These are phyloP conservation scores for Pleurotus pulmonarius DNA, from an alignment of 768 basidiomycete species.

Conservation along the genomic window DNA sequence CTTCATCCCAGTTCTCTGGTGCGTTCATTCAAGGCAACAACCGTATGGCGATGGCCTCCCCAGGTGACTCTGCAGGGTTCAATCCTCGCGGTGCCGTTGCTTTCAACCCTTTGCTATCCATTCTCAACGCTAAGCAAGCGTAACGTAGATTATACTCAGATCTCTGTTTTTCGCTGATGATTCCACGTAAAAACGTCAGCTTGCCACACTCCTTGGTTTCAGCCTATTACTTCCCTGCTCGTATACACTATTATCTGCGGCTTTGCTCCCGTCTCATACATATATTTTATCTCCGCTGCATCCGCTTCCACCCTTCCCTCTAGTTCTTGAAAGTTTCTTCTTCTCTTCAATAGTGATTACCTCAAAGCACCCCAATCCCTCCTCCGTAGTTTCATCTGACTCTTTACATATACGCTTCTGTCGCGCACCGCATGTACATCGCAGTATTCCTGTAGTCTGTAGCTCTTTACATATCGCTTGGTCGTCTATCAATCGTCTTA, in stretches of 20 bases:
- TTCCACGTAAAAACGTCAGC: neutral
- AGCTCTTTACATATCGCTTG: conserved; percentile 1
- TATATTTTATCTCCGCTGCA: conserved; percentile 6
- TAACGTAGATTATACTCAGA: conserved; percentile 1
- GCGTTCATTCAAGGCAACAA: neutral
- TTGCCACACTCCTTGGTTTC: neutral
- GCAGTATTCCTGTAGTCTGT: conserved; percentile 8
- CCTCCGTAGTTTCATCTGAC: neutral
- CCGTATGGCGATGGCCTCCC: neutral
- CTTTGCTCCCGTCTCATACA: neutral
- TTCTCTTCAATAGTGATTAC: too few relatives aligned
- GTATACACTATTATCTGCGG: neutral
- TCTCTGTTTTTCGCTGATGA: neutral
- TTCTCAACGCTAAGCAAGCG: conserved; percentile 14
- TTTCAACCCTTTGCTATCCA: conserved; percentile 19
- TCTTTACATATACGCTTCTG: neutral
- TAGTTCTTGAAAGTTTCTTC: too few relatives aligned
- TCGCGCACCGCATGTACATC: conserved; percentile 6
- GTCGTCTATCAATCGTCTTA: neutral
- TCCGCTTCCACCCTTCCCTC: neutral
- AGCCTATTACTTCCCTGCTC: neutral
- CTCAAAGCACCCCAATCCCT: too few relatives aligned
- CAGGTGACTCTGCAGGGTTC: neutral
- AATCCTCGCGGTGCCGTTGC: neutral
- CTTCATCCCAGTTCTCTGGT: conserved; percentile 8